Evolutionary conservation across 2,329 filamentous ascomycete species (phyloP).

Genomic region (Paecilomyces dactylethromorphus): DNA sequence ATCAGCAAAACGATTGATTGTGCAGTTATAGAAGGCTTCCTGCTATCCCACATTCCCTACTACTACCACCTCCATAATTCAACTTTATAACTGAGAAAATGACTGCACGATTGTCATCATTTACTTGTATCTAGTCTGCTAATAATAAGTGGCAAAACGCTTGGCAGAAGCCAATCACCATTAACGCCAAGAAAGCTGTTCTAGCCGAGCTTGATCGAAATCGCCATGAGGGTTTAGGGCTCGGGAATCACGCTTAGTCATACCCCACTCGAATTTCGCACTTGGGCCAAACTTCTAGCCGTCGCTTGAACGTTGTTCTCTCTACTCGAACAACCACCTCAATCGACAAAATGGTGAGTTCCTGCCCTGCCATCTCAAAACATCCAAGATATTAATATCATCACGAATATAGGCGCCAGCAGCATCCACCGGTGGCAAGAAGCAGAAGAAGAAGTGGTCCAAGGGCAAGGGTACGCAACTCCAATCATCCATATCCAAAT

Average conservation of each 20-base stretch:
- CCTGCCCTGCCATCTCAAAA: background rate
- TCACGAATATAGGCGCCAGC: slow-evolving; percentile 34
- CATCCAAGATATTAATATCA: slow-evolving; percentile 9
- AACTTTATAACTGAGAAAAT: too few relatives aligned
- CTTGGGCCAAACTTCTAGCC: slow-evolving; percentile 18
- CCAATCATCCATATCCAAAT: background rate
- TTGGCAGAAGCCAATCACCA: slow-evolving; percentile 6
- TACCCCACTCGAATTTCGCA: slow-evolving; percentile 34
- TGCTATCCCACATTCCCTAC: too few relatives aligned
- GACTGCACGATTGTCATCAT: too few relatives aligned
- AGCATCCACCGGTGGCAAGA: slow-evolving; percentile 43
- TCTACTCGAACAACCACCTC: slow-evolving; percentile 28
- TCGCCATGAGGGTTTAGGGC: slow-evolving; percentile 27
- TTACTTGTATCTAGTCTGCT: background rate
- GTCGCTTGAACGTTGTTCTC: slow-evolving; percentile 18
- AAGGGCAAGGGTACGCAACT: slow-evolving; percentile 47
- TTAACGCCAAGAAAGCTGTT: background rate
- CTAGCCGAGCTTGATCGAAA: slow-evolving; percentile 12
- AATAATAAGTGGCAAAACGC: background rate
- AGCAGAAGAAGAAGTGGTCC: slow-evolving; percentile 53
- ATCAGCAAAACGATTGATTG: too few relatives aligned
- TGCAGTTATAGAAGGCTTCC: too few relatives aligned
- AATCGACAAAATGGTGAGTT: slow-evolving; percentile 34
- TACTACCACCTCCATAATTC: too few relatives aligned
- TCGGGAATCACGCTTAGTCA: slow-evolving; percentile 18